Percentiles rank a stretch among this genome's conserved stretches.
Conservation (phyloP, 331 rosid genomes). For the Spiraea crenata region DNA sequence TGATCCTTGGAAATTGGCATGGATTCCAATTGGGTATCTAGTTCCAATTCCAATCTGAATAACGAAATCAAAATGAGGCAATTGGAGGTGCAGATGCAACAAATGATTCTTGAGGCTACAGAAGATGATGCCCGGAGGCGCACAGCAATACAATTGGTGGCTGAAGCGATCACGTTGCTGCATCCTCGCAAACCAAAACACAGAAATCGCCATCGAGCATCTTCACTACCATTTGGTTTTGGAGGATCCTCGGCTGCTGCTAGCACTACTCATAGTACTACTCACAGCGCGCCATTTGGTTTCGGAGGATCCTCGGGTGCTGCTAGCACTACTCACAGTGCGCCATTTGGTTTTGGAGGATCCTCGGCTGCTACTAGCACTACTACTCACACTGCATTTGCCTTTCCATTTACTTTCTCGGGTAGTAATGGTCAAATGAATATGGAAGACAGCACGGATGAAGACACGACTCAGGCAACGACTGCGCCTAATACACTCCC, state of each 20-base stretch:
- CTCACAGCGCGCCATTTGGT: conserved; percentile 16
- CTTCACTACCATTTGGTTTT: conserved; percentile 45
- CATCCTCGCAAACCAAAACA: too few relatives aligned
- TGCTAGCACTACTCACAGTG: conserved; percentile 6
- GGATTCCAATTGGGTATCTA: too few relatives aligned
- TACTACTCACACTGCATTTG: conserved; percentile 25
- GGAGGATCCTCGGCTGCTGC: conserved; percentile 36
- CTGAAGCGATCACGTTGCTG: too few relatives aligned
- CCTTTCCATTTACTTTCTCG: conserved; percentile 35
- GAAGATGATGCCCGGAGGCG: too few relatives aligned
- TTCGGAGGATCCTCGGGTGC: conserved; percentile 32
- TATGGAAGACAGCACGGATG: conserved; percentile 94
- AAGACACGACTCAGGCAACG: conserved; percentile 58
- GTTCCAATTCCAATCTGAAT: too few relatives aligned
- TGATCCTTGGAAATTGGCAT: too few relatives aligned
- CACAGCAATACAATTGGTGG: too few relatives aligned
- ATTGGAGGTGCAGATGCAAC: too few relatives aligned
- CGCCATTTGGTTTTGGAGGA: conserved; percentile 29
- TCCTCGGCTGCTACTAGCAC: conserved; percentile 18
- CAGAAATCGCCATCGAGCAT: not conserved
- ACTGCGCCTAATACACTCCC: conserved; percentile 33
- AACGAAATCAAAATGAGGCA: too few relatives aligned
- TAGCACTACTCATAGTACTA: conserved; percentile 15
- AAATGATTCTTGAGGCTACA: too few relatives aligned
- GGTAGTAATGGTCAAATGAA: conserved; percentile 63